phyloP scores from a whole-genome alignment of 2,329 filamentous ascomycete species.

The Stachybotrys chartarum region DNA sequence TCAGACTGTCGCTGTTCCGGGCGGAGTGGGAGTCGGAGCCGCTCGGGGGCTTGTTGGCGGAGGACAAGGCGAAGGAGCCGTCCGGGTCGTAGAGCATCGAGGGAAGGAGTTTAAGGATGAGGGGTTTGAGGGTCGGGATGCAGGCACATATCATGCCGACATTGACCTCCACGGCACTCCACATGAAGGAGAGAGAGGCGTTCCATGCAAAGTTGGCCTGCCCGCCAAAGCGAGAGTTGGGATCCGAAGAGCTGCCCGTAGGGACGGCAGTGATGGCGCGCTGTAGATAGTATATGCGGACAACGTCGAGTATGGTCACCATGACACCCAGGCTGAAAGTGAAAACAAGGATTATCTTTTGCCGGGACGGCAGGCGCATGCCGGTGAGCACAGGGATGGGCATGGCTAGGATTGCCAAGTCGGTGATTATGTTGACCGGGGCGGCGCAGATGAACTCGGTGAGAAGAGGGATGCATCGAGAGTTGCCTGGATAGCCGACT shows the following conservation, averaged over 20 bases:
- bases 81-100: conserved; percentile 47
- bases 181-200: conserved; percentile 81
- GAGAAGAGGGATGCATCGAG: conserved; percentile 47
- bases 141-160: conserved; percentile 85
- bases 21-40: conserved; percentile 21
- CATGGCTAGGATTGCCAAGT: conserved; percentile 78
- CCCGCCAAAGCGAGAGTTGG: conserved; percentile 40
- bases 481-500: conserved; percentile 20
- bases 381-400: conserved; percentile 83
- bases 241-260: conserved; percentile 25
- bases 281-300: conserved; percentile 86
- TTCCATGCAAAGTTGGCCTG: conserved; percentile 59
- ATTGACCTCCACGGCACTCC: conserved; percentile 88
- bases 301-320: conserved; percentile 78
- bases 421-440: conserved; percentile 86
- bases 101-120: conserved; percentile 61
- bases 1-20: conserved; percentile 13
- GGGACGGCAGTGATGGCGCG: conserved; percentile 49
- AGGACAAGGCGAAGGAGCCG: conserved; percentile 23
- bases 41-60: conserved; percentile 18
- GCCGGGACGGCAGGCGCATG: conserved; percentile 76
- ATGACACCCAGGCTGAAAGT: conserved; percentile 86
- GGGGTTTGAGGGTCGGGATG: conserved; percentile 84
- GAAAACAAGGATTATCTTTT: conserved; percentile 80
- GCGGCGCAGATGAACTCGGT: conserved; percentile 67